Evolutionary conservation across 768 basidiomycete species (phyloP), one percentile per base, ranked within the genome.

Genomic region (Xerocomellus dryophilus): DNA sequence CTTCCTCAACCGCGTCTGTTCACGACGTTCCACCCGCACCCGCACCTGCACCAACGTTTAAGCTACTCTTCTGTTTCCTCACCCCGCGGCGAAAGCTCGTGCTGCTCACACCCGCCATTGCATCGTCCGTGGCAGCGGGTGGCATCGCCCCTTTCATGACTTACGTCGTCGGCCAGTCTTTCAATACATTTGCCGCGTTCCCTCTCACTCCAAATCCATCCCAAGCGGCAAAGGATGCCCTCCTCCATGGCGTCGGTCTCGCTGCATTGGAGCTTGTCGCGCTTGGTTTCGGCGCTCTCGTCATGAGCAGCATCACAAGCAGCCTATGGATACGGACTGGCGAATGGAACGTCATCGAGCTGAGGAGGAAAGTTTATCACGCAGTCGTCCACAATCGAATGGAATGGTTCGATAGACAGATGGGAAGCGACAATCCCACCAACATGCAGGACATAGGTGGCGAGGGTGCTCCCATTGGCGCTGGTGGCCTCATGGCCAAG

Each of bases 401-500:
- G 81, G 77, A 78, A n/a, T 97, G 95, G 94, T 97, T 93, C 66
- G 94, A 97, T 71, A 70, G 81, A 38, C 85, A 89, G 52, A 85
- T 88, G 79, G 83, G 82, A 49, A 71, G 73, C 9, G 84, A 83
- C 21, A 77, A 76, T 36, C 69, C 76, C 21, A 74, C 71, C 7
- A 59, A 67, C 48, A 63, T 68, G 58, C 67, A 74, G 41, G 71
- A 70, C 59, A 55, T 58, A 36, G 53, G 53, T 42, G 75, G 78
- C 32, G 72, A 70, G 31, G 69, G 78, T 39, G 79, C 80, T 23
- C 78, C 82, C 36, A 74, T 86, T 44, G 90, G 91, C 56, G 92
- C 93, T 46, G 93, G 88, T 55, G 94, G 93, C 20, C 76, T 97
- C 41, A 95, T 96, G 93, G 86, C 91, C 50, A 90, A 93, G 66